Conservation (phyloP, 2,329 filamentous ascomycete genomes). For the Trichoderma brevicompactum region DNA sequence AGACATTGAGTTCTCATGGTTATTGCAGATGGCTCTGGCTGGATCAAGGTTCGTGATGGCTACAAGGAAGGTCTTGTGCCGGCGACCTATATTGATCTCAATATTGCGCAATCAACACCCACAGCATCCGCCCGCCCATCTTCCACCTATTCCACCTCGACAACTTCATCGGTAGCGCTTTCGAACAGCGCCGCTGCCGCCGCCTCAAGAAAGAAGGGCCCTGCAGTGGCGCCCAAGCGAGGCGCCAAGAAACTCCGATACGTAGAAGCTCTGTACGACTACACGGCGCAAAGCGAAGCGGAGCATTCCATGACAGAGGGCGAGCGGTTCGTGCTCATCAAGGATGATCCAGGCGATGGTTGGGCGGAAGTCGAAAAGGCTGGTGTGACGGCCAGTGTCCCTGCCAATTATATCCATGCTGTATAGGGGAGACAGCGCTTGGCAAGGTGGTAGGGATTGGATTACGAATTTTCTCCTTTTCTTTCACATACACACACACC, state of each 20-base stretch:
- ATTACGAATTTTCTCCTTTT: too few species aligned
- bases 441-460: background rate
- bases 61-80: constrained; percentile 85
- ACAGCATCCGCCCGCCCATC: constrained; percentile 63
- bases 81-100: constrained; percentile 78
- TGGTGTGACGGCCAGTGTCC: constrained; percentile 83
- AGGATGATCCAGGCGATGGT: constrained; percentile 86
- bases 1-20: background rate
- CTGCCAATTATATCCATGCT: constrained; percentile 88
- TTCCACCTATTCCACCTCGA: constrained; percentile 77
- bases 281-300: constrained; percentile 79
- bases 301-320: constrained; percentile 92
- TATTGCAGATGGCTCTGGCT: constrained; percentile 81
- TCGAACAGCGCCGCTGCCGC: constrained; percentile 35
- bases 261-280: constrained; percentile 91
- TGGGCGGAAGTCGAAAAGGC: constrained; percentile 97
- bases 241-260: constrained; percentile 94
- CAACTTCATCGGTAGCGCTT: constrained; percentile 42
- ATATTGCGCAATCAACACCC: constrained; percentile 47
- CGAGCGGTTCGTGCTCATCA: constrained; percentile 88
- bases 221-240: constrained; percentile 85
- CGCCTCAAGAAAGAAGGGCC: constrained; percentile 78
- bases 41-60: constrained; percentile 81
- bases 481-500: too few species aligned
- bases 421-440: constrained; percentile 51